Evolutionary conservation across 306 rosid species (phyloP).

Genomic region (Dryas alaskensis): DNA sequence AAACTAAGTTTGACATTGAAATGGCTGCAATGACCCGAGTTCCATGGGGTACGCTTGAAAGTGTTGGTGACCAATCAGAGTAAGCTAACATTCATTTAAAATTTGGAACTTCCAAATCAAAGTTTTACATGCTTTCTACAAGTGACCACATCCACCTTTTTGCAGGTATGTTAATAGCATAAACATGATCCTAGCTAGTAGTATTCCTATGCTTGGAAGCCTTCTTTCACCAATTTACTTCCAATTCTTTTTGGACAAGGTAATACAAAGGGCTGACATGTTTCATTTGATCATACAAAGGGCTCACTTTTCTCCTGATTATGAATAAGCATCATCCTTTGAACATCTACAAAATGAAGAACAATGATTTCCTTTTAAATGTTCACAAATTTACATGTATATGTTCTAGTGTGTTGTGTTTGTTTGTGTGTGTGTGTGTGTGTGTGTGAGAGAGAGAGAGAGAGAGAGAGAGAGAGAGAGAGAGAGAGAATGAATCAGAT

Average conservation of each 20-base stretch:
- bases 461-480: too few species aligned
- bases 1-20: conserved; percentile 93
- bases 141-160: conserved; percentile 30
- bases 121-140: conserved; percentile 10
- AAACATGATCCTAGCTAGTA: conserved; percentile 79
- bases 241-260: conserved; percentile 99
- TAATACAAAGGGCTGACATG: conserved; percentile 25
- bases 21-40: conserved; percentile 98
- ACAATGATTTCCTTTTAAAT: too few species aligned
- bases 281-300: conserved; percentile 1
- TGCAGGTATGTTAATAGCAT: conserved; percentile 96
- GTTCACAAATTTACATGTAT: too few species aligned
- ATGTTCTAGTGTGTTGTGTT: too few species aligned
- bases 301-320: too few species aligned
- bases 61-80: conserved; percentile 99
- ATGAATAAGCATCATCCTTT: too few species aligned
- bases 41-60: conserved; percentile 90
- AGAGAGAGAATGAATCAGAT: too few species aligned
- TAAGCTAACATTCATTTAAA: conserved; percentile 36
- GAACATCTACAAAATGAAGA: too few species aligned
- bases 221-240: conserved; percentile 92
- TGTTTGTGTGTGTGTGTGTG: too few species aligned
- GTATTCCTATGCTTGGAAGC: conserved; percentile 92
- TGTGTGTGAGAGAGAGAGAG: too few species aligned
- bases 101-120: conserved; percentile 5